Conservation (phyloP, 345 rosid species). For the Clarkia xantiana region DNA sequence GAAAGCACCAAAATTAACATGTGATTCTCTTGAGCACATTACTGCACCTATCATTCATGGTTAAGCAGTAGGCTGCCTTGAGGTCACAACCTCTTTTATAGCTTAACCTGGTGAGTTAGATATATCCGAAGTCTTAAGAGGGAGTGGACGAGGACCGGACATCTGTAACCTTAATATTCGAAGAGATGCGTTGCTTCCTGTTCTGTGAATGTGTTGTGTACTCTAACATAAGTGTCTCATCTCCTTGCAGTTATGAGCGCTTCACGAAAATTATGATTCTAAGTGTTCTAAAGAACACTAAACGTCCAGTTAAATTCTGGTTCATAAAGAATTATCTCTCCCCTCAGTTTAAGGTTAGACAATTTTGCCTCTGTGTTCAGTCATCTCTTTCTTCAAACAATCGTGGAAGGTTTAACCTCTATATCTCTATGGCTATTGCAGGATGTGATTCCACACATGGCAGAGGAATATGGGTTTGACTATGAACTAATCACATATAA, state of each 20-base stretch:
- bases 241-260: conserved; percentile 77
- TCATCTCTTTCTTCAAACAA: neutral
- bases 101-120: too few species aligned
- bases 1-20: too few species aligned
- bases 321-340: conserved; percentile 98
- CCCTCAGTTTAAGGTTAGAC: conserved; percentile 83
- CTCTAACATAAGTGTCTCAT: conserved; percentile 4
- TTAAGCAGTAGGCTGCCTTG: too few species aligned
- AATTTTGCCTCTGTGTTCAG: too few species aligned
- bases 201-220: too few species aligned
- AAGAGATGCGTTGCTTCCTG: too few species aligned
- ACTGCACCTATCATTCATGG: too few species aligned
- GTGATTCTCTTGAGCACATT: too few species aligned
- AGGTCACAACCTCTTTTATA: too few species aligned
- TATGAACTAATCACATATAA: conserved; percentile 89
- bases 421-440: conserved; percentile 13
- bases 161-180: neutral
- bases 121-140: too few species aligned
- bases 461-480: conserved; percentile 76
- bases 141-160: too few species aligned
- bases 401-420: conserved; percentile 4
- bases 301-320: conserved; percentile 95
- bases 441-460: conserved; percentile 98
- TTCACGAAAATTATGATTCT: conserved; percentile 95
- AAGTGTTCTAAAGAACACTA: conserved; percentile 81